Evolutionary conservation across 164 flowering plant genomes (phyloP), one percentile per base, ranked within the genome.

Genomic region (Umbilicus rupestris): DNA sequence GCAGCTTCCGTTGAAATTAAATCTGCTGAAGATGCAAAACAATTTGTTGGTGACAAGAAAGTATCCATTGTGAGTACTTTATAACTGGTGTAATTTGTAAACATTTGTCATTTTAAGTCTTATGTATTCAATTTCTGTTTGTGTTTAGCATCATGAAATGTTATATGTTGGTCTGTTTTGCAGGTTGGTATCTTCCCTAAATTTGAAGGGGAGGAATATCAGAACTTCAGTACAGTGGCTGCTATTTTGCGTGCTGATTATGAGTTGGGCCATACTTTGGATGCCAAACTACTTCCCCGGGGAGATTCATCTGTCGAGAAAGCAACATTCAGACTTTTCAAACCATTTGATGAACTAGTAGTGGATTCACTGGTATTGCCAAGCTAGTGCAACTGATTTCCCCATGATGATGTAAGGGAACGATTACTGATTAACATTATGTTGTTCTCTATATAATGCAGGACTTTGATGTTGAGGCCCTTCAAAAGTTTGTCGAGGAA

Each of bases 321-420:
- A 7, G 93, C 98, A 28, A 45, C 74, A 1, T 73, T 93, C 71
- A 83, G 98, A 75, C 69, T 93, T 69, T 80, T 91, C 70, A 93
- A 93, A 80, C 97, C 97, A 63, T 93, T 90, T 79, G 98, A 93
- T 82, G 98, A 93, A 72, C 86, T 83, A 39, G 74, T 81, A 70
- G 91, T 86, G 62, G 98, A 93, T 78, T 84, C 66, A 58, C 70
- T 87, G 97, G 98, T 93, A 78, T 20, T 31, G 37, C 4, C 2
- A 24, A 8, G 37, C 5, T 22, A 37, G n/a, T 68, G 7, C 24
- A 22, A 30, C 5, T 50, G 29, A 50, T 50, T 24, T 28, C 10
- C 29, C n/a, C 7, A 19, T 22, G 30, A 3, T 22, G 11, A 19
- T 10, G 10, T 24, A 7, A 28, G 2, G 29, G 7, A 55, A 1